phyloP scores from a whole-genome alignment of 768 basidiomycete genomes.

The Daedalea quercina region DNA sequence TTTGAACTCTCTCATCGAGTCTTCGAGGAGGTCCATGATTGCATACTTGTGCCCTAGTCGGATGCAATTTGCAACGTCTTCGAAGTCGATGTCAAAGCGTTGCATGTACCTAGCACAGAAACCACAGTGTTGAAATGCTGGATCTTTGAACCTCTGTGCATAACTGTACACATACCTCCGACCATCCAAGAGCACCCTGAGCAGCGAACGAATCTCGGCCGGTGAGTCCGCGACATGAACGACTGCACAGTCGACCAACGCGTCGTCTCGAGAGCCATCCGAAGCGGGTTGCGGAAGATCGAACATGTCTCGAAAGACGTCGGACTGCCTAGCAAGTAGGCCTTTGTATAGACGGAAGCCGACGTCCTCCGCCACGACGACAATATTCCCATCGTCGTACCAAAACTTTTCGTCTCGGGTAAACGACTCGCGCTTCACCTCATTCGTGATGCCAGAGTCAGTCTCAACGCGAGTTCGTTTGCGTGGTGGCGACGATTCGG shows the following conservation, averaged over 20 bases:
- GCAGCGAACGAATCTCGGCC: not conserved
- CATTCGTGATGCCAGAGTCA: too few species aligned
- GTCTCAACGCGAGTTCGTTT: too few species aligned
- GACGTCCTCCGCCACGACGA: not conserved
- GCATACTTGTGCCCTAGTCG: constrained; percentile 10
- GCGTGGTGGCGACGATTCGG: too few species aligned
- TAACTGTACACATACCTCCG: too few species aligned
- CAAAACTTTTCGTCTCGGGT: constrained; percentile 3
- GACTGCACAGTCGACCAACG: not conserved
- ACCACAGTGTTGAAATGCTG: too few species aligned
- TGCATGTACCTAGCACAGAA: too few species aligned
- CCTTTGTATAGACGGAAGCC: constrained; percentile 7
- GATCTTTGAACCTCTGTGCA: too few species aligned
- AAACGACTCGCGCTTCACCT: not conserved
- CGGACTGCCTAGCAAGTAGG: not conserved
- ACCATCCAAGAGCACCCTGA: too few species aligned
- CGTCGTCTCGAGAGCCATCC: too few species aligned
- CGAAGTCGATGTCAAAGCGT: not conserved
- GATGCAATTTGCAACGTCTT: constrained; percentile 3
- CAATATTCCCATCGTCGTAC: constrained; percentile 8
- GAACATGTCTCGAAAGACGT: not conserved
- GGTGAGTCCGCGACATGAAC: not conserved
- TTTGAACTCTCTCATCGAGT: constrained; percentile 2
- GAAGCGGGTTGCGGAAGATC: not conserved
- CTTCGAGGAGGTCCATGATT: constrained; percentile 2